Conservation (phyloP, 306 rosid genomes). For the Astragalus glycyphyllos region DNA sequence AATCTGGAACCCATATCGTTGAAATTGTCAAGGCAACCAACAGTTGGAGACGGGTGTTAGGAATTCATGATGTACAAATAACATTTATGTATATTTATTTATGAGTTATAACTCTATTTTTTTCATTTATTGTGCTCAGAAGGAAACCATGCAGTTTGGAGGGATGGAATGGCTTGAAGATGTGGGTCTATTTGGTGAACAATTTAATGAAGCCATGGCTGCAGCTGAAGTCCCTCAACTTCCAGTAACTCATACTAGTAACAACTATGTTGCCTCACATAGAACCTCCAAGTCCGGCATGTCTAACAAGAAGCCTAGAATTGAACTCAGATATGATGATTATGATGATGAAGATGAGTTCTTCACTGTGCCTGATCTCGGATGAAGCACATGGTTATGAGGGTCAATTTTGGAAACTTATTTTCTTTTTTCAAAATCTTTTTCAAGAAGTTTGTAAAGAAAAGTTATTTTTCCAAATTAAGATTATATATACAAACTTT, state of each 20-base stretch:
- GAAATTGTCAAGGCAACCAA: too few species aligned
- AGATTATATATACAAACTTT: background rate
- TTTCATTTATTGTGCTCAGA: slow-evolving; percentile 53
- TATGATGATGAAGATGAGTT: slow-evolving; percentile 87
- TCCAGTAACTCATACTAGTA: slow-evolving; percentile 55
- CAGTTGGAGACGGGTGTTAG: too few species aligned
- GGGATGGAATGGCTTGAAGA: slow-evolving; percentile 91
- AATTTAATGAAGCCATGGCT: slow-evolving; percentile 67
- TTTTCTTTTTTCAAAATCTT: slow-evolving; percentile 1
- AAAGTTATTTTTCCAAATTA: slow-evolving; percentile 29
- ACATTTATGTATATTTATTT: background rate
- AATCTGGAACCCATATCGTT: too few species aligned
- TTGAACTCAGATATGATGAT: slow-evolving; percentile 49
- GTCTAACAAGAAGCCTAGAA: slow-evolving; percentile 79
- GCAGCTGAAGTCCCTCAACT: slow-evolving; percentile 99
- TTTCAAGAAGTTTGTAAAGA: slow-evolving; percentile 11
- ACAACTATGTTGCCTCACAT: slow-evolving; percentile 47
- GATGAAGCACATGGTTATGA: slow-evolving; percentile 43
- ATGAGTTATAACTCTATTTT: background rate
- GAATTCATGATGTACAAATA: too few species aligned
- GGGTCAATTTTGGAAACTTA: slow-evolving; percentile 24
- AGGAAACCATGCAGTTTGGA: slow-evolving; percentile 77
- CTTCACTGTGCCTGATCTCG: slow-evolving; percentile 95
- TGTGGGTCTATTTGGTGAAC: slow-evolving; percentile 73
- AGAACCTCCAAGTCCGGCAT: slow-evolving; percentile 60